Percentiles rank a stretch among this genome's conserved stretches.
Conservation (phyloP, 2,329 filamentous ascomycete species). For the Cephalotrichum gorgonifer region DNA sequence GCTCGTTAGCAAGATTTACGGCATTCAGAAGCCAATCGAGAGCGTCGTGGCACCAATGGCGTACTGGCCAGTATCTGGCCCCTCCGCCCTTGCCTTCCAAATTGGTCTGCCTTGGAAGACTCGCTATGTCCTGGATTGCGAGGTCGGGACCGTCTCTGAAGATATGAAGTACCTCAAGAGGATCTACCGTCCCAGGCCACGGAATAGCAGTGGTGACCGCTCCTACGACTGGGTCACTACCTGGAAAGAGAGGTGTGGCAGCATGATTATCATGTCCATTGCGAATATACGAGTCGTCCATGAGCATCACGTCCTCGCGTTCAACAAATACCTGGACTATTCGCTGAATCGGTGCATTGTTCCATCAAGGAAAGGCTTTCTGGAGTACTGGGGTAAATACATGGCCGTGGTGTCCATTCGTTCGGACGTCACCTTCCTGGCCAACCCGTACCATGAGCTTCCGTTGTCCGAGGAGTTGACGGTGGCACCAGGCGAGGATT, state of each 20-base stretch:
- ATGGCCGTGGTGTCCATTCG: not conserved
- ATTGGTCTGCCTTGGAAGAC: slow-evolving; percentile 3
- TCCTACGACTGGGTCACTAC: not conserved
- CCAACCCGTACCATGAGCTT: not conserved
- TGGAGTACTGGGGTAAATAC: slow-evolving; percentile 4
- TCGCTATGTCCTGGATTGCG: not conserved
- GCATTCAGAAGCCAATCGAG: slow-evolving; percentile 1
- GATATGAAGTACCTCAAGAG: slow-evolving; percentile 2
- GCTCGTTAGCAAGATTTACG: not conserved
- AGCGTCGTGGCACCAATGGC: not conserved
- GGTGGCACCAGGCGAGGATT: not conserved
- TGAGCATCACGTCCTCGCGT: not conserved
- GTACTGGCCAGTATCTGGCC: not conserved
- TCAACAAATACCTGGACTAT: slow-evolving; percentile 4
- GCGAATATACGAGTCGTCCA: slow-evolving; percentile 1
- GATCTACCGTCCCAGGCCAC: not conserved
- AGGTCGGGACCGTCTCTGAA: not conserved
- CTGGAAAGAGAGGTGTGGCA: not conserved
- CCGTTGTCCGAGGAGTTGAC: not conserved
- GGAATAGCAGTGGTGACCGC: not conserved
- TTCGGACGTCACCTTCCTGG: not conserved
- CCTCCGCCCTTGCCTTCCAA: not conserved
- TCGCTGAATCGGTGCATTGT: not conserved
- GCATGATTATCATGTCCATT: not conserved
- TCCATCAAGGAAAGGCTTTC: not conserved